Base-by-base conservation (phyloP, 2,329 filamentous ascomycete species). In the Decorospora gaudefroyi region DNA sequence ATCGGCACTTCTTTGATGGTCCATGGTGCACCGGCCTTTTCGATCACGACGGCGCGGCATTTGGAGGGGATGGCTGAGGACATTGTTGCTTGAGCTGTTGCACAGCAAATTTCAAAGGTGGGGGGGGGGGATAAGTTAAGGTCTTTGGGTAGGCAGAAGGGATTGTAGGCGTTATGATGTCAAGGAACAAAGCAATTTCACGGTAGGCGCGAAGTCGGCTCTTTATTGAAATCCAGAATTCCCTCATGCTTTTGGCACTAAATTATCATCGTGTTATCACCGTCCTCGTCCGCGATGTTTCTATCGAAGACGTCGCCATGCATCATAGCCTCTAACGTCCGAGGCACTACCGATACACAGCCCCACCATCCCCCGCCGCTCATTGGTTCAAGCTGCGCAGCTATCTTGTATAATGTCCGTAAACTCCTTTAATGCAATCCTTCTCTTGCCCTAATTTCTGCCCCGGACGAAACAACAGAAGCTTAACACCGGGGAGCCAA, bases 41-140 rank as follows among this genome's bases (percentile, higher is more conserved):
- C 76, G 55, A 88, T 72, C 43, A 86, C 75, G 34, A 82, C 84
- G 3, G 82, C 84, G 65, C 84, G 86, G 76, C 80, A 88, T 7
- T 82, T 83, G 55, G 83, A 80, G 6, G 86, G 86, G 38, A 67
- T 61, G 0, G 42, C 23, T 13, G 46, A 26, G 29, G 28, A 18
- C 42, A 42, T 41, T 26, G 13, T 30, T 16, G 2, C 23, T 3
- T 28, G 21, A 8, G 13, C n/a, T n/a, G n/a, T n/a, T n/a, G n/a
- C n/a, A n/a, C 18, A 21, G 19, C 12, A 21, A 31, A 16, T n/a
- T 1, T 6, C 4, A 17, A n/a, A 4, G 8, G 17, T 28, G 17
- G n/a, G n/a, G n/a, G n/a, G n/a, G n/a, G n/a, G n/a, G n/a, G n/a
- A n/a, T n/a, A n/a, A n/a, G n/a, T n/a, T n/a, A n/a, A n/a, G n/a